Evolutionary conservation across 495 filamentous ascomycete species (phyloP).

Genomic region (Echria macrotheca): DNA sequence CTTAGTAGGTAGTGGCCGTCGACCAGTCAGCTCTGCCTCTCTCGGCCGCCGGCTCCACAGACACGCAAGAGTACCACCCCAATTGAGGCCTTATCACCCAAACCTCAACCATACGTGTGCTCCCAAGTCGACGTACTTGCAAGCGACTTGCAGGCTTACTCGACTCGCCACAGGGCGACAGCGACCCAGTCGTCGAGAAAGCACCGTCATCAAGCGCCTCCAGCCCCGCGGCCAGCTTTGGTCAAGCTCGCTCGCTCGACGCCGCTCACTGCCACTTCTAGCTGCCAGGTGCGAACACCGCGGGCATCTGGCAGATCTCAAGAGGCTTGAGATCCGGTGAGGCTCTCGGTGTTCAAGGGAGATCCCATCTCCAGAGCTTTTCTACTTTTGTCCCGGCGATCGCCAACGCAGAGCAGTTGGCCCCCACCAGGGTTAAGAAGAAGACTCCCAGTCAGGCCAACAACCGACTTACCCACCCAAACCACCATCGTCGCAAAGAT

Average conservation of each 20-base stretch:
- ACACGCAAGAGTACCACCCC: slow-evolving; percentile 14
- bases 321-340: slow-evolving; percentile 16
- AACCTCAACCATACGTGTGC: slow-evolving; percentile 24
- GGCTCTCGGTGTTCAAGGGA: slow-evolving; percentile 11
- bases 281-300: too few relatives aligned
- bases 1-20: too few relatives aligned
- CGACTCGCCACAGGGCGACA: slow-evolving; percentile 18
- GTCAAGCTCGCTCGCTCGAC: not conserved
- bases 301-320: slow-evolving; percentile 14
- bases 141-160: slow-evolving; percentile 20
- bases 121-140: slow-evolving; percentile 23
- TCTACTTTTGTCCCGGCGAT: slow-evolving; percentile 16
- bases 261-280: not conserved
- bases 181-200: slow-evolving; percentile 2
- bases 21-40: slow-evolving; percentile 6
- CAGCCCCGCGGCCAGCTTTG: not conserved
- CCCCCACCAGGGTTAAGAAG: too few relatives aligned
- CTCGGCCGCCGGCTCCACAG: slow-evolving; percentile 17
- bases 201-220: slow-evolving; percentile 1
- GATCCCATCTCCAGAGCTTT: slow-evolving; percentile 17
- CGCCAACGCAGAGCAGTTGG: slow-evolving; percentile 2
- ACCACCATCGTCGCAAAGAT: too few relatives aligned
- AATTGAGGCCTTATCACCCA: slow-evolving; percentile 29
- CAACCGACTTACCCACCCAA: not conserved
- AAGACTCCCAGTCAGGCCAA: not conserved